These are phyloP conservation scores for Chaetomiaceae sp. DNA, from an alignment of 2,329 filamentous ascomycete species.

Conservation along the genomic window DNA sequence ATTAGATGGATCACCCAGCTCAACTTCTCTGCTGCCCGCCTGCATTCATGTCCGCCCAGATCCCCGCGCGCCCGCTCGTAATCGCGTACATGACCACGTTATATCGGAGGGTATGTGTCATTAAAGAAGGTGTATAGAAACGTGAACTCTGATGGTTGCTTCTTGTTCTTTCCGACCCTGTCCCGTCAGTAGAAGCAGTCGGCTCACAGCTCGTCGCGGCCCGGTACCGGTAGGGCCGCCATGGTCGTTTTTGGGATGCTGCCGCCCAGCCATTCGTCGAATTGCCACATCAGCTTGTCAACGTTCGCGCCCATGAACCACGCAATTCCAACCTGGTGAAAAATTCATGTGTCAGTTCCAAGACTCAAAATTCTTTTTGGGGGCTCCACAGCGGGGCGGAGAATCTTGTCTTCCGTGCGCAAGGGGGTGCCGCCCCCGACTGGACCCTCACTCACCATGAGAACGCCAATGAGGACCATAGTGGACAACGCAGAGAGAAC, in stretches of 20 bases:
- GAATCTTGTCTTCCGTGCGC: slow-evolving; percentile 5
- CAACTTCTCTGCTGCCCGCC: not conserved
- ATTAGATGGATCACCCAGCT: not conserved
- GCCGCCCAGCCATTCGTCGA: slow-evolving; percentile 32
- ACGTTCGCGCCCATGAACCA: slow-evolving; percentile 80
- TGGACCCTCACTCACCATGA: slow-evolving; percentile 80
- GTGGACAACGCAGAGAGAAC: slow-evolving; percentile 60
- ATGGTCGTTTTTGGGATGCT: slow-evolving; percentile 3
- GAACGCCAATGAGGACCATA: slow-evolving; percentile 63
- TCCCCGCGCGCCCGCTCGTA: slow-evolving; percentile 1
- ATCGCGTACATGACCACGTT: slow-evolving; percentile 12
- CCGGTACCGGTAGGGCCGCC: slow-evolving; percentile 13
- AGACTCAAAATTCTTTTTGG: not conserved
- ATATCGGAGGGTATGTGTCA: slow-evolving; percentile 15
- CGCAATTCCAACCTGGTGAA: slow-evolving; percentile 65
- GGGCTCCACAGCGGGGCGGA: slow-evolving; percentile 10
- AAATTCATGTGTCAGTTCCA: slow-evolving; percentile 4
- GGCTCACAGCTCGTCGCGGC: slow-evolving; percentile 32
- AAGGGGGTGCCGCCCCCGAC: slow-evolving; percentile 1
- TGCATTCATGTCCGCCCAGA: not conserved
- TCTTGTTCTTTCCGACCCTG: not conserved
- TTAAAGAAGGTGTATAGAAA: slow-evolving; percentile 17
- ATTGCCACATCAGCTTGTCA: slow-evolving; percentile 59
- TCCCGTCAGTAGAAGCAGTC: not conserved
- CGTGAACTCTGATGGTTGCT: slow-evolving; percentile 8